phyloP scores from a whole-genome alignment of 768 basidiomycete species.

The Mycena polygramma region DNA sequence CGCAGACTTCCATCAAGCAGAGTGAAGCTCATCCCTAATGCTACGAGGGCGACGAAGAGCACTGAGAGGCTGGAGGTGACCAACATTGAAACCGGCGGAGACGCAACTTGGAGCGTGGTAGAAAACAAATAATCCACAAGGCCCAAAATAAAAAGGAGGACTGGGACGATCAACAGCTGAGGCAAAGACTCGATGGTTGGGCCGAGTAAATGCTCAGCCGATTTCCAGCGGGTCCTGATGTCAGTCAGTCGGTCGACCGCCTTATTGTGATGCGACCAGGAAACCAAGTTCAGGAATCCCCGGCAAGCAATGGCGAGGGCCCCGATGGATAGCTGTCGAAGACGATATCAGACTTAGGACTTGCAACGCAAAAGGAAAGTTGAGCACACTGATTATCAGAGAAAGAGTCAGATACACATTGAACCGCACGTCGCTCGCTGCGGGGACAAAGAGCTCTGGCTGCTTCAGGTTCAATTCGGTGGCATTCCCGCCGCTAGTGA shows the following conservation, averaged over 20 bases:
- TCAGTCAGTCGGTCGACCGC: conserved; percentile 15
- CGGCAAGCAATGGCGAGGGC: conserved; percentile 30
- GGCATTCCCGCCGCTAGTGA: not conserved
- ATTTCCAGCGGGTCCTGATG: conserved; percentile 20
- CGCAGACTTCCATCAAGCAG: not conserved
- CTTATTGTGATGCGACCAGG: conserved; percentile 6
- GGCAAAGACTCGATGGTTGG: conserved; percentile 16
- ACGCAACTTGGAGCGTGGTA: conserved; percentile 1
- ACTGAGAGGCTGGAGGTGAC: not conserved
- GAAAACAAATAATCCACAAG: conserved; percentile 22
- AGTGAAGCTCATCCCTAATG: no score
- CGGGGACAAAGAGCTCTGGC: conserved; percentile 14
- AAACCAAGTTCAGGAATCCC: conserved; percentile 13
- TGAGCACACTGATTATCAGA: conserved; percentile 26
- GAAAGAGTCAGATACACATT: conserved; percentile 30
- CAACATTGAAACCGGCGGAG: not conserved
- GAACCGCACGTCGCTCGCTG: conserved; percentile 11
- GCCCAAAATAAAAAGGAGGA: conserved; percentile 28
- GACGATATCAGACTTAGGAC: no score
- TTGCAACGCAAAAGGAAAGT: no score
- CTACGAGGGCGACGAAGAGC: not conserved
- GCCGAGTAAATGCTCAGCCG: conserved; percentile 19
- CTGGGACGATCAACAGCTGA: conserved; percentile 19
- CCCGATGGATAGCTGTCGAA: conserved; percentile 21
- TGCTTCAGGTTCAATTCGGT: not conserved